Evolutionary conservation across 495 filamentous ascomycete genomes (phyloP).

Genomic region (Tetracladium setigerum): DNA sequence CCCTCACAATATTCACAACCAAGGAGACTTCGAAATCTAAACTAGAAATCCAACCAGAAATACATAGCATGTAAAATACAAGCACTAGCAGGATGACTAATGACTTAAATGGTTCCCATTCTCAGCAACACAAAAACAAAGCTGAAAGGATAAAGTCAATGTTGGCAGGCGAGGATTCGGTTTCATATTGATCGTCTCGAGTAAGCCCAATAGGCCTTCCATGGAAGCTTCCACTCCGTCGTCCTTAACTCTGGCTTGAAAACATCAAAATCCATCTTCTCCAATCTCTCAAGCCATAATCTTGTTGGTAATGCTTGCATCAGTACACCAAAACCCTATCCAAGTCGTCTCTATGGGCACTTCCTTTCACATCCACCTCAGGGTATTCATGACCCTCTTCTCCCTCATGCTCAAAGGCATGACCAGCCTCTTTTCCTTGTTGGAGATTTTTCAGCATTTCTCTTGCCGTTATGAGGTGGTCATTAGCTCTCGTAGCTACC

Average conservation of each 20-base stretch:
- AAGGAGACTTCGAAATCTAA: too few relatives aligned
- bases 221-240: slow-evolving; percentile 83
- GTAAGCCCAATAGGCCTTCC: slow-evolving; percentile 68
- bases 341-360: slow-evolving; percentile 43
- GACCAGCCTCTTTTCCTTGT: slow-evolving; percentile 63
- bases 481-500: slow-evolving; percentile 86
- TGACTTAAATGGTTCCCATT: too few relatives aligned
- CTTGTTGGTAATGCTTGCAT: slow-evolving; percentile 71
- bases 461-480: slow-evolving; percentile 88
- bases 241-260: slow-evolving; percentile 56
- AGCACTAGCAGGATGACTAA: too few relatives aligned
- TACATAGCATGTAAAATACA: too few relatives aligned
- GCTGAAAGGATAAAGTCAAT: neutral
- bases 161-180: neutral
- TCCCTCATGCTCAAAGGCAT: slow-evolving; percentile 78
- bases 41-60: too few relatives aligned
- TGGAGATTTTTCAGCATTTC: slow-evolving; percentile 80
- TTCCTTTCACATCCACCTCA: slow-evolving; percentile 4
- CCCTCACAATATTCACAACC: too few relatives aligned
- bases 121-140: neutral
- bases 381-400: slow-evolving; percentile 69
- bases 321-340: slow-evolving; percentile 65
- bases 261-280: slow-evolving; percentile 77
- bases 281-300: slow-evolving; percentile 69
- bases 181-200: slow-evolving; percentile 14